Base-by-base conservation (phyloP, 1,139 yeast species). In the Yamadazyma taylorii region DNA sequence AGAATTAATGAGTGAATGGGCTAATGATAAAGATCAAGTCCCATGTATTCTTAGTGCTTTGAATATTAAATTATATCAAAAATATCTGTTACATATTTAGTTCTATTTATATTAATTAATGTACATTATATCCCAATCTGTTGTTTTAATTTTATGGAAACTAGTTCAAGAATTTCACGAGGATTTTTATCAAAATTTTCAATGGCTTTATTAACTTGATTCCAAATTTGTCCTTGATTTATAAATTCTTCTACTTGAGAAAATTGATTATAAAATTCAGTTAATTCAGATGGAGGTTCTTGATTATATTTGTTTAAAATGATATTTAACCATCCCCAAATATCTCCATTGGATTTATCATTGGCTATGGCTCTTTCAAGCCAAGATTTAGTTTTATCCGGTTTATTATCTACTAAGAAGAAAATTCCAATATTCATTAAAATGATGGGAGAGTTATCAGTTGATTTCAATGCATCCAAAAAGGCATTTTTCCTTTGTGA, bases 31-130 rank as follows among this genome's bases (percentile, higher is more conserved):
- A 43, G 76, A 75, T 30, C 89, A 86, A 48, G 78, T 87, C 17
- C 87, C 95, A 0, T 85, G 95, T 49, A 84, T 88, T 51, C 63
- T 89, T 39, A 82, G 94, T 39, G 89, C 94, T 0, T 64, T 88
- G 44, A 85, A 81, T 36, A 63, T 88, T 40, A 82, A 77, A 49
- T 60, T 86, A 17, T 81, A 78, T 60, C 82, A 79, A 37, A 50
- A 41, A 33, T 52, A 51, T 39, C 50, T 39, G 26, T 36, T 40
- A 34, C 28, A 37, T 30, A 31, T 17, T n/a, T 38, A 30, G 32
- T 30, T 21, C 10, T 13, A 21, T 23, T 24, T 32, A 29, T 32
- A 19, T 35, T 23, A 31, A 26, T 22, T 26, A 27, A 26, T 19
- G 25, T 24, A 26, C 24, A 24, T 37, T 40, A 35, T 12, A 36